Evolutionary conservation across 768 basidiomycete genomes (phyloP).

Genomic region (Mycena floridula): DNA sequence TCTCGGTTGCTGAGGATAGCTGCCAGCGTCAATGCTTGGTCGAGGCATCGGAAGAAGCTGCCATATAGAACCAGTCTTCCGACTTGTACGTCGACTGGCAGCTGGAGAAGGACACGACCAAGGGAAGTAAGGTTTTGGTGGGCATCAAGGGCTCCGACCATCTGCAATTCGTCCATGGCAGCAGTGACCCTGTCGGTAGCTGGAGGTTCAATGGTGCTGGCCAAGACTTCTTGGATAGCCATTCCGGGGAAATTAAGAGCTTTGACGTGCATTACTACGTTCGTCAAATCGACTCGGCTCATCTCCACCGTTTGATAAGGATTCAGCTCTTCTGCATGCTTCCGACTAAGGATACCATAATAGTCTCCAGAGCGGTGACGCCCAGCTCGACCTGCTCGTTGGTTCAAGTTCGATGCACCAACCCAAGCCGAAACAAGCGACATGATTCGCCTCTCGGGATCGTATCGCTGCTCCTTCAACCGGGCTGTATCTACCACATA

Average conservation of each 20-base stretch:
- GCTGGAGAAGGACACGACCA: conserved; percentile 80
- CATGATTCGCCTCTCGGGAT: conserved; percentile 84
- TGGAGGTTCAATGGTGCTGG: conserved; percentile 86
- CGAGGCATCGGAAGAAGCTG: conserved; percentile 88
- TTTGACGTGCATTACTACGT: conserved; percentile 96
- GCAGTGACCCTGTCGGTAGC: conserved; percentile 64
- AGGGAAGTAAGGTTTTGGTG: conserved; percentile 77
- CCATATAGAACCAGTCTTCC: conserved; percentile 88
- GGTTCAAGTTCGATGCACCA: conserved; percentile 83
- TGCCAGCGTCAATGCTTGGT: conserved; percentile 84
- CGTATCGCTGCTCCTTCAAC: conserved; percentile 85
- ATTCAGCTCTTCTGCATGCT: conserved; percentile 53
- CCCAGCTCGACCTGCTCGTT: conserved; percentile 89
- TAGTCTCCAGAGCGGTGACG: conserved; percentile 90
- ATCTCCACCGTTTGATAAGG: conserved; percentile 92
- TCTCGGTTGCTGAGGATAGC: conserved; percentile 87
- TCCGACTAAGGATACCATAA: conserved; percentile 71
- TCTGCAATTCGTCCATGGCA: conserved; percentile 73
- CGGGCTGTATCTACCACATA: conserved; percentile 89
- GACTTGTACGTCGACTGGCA: conserved; percentile 87
- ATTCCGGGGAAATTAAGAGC: conserved; percentile 84
- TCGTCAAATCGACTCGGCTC: conserved; percentile 84
- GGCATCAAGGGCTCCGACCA: conserved; percentile 82
- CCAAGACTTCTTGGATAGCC: conserved; percentile 82
- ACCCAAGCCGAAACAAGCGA: conserved; percentile 89